These are phyloP conservation scores for Erucastrum elatum DNA, from an alignment of 345 rosid genomes.

Conservation along the genomic window DNA sequence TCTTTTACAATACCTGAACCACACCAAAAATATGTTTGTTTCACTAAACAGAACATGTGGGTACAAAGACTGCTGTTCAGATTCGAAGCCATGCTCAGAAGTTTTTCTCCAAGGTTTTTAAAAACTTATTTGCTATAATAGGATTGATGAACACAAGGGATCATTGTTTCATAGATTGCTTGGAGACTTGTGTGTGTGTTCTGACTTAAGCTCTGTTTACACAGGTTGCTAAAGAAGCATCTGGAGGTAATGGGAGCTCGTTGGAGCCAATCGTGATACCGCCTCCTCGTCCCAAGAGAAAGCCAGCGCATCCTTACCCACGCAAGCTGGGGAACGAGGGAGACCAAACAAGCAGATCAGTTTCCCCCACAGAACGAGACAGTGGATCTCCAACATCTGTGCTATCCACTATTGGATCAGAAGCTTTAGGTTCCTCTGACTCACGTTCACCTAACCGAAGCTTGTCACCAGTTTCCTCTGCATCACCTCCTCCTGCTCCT, in stretches of 20 bases:
- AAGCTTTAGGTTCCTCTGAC: conserved; percentile 48
- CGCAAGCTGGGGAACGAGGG: conserved; percentile 51
- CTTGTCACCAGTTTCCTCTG: conserved; percentile 56
- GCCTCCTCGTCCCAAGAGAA: conserved; percentile 86
- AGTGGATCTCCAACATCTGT: conserved; percentile 69
- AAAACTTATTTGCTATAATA: not conserved
- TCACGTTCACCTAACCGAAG: conserved; percentile 49
- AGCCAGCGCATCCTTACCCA: conserved; percentile 82
- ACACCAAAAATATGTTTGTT: conserved; percentile 8
- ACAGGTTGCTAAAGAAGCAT: conserved; percentile 59
- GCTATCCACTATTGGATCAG: conserved; percentile 59
- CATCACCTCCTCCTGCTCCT: conserved; percentile 30
- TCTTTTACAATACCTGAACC: conserved; percentile 17
- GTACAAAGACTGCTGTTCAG: conserved; percentile 85
- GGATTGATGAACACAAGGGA: not conserved
- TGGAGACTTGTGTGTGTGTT: conserved; percentile 33
- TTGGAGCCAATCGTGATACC: conserved; percentile 75
- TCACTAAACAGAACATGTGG: conserved; percentile 64
- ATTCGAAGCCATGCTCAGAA: conserved; percentile 98
- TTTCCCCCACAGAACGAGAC: conserved; percentile 60
- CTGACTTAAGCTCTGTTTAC: conserved; percentile 17
- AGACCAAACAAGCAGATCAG: conserved; percentile 45
- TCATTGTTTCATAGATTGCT: conserved; percentile 23
- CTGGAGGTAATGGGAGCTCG: conserved; percentile 43
- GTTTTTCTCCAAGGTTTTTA: conserved; percentile 76